Base-by-base conservation (phyloP, 306 rosid species). In the Citrullus amarus region DNA sequence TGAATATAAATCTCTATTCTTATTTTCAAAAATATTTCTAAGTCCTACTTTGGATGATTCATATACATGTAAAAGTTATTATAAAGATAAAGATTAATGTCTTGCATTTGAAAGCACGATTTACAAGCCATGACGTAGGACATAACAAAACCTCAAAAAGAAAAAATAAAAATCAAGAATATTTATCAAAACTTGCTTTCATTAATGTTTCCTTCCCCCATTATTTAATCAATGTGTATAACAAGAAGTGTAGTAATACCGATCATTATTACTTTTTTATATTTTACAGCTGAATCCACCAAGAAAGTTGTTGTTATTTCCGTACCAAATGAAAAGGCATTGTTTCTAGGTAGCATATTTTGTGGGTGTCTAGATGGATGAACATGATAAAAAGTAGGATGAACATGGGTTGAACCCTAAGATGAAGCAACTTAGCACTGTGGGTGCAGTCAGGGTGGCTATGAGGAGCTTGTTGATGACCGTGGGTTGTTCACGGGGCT, bases 301-400 rank as follows among this genome's bases (percentile, higher is more conserved):
- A 57, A 10, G 60, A 38, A n/a, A 57, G 20, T 12, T 25, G 6
- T 73, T 25, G 6, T 73, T 53, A 6, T 77, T 20, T 18, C 46
- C 87, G 80, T 67, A 61, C 82, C 53, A 15, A 38, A 79, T 25
- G 77, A 70, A 79, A 72, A 71, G 80, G 68, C 82, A 73, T 79
- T 78, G 53, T 67, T 67, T 18, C 14, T 91, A 95, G 99, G 85
- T 92, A 77, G 99, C 98, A 44, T 92, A 92, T 84, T 88, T 88
- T 63, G 97, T 90, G 82, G 97, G 90, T 38, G 92, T 95, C 77
- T 97, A 92, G 85, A 86, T 88, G 79, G 98, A 95, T 81, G 97
- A 86, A 50, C 89, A 76, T 50, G 39, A 85, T 72, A 80, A 82
- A 68, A 86, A 69, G 72, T 84, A 86, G 60, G 90, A 81, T 14